These are phyloP conservation scores for Neurospora intermedia DNA, from an alignment of 495 filamentous ascomycete species.

Conservation along the genomic window DNA sequence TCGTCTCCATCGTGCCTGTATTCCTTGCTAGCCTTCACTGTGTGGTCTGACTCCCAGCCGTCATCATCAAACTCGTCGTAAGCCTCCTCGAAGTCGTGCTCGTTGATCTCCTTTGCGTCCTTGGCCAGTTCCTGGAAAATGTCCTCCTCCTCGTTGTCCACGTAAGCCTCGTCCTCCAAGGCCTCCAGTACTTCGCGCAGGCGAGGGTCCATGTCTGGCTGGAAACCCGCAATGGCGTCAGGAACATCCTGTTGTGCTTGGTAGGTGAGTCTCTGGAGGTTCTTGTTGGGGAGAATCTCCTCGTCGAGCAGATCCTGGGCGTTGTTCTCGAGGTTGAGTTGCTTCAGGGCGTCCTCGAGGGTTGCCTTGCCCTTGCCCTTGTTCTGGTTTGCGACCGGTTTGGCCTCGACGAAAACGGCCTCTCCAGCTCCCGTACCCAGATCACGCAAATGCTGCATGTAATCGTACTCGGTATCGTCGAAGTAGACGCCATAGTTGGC, in stretches of 20 bases:
- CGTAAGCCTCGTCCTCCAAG: slow-evolving; percentile 90
- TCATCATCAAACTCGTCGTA: slow-evolving; percentile 44
- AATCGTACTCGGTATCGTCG: slow-evolving; percentile 87
- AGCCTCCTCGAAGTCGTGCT: slow-evolving; percentile 43
- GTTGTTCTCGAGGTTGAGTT: slow-evolving; percentile 48
- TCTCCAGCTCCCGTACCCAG: slow-evolving; percentile 48
- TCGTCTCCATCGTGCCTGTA: slow-evolving; percentile 27
- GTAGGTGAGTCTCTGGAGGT: slow-evolving; percentile 63
- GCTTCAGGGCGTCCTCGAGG: slow-evolving; percentile 72
- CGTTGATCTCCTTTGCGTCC: slow-evolving; percentile 51
- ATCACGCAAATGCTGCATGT: slow-evolving; percentile 99
- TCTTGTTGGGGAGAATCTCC: slow-evolving; percentile 60
- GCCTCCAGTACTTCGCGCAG: slow-evolving; percentile 89
- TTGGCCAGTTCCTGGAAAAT: slow-evolving; percentile 70
- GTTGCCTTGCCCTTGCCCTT: slow-evolving; percentile 55
- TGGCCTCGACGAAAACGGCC: slow-evolving; percentile 69
- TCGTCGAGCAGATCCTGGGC: slow-evolving; percentile 53
- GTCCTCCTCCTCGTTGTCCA: slow-evolving; percentile 75
- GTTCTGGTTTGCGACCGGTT: slow-evolving; percentile 48
- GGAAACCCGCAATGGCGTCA: slow-evolving; percentile 81
- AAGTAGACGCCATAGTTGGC: slow-evolving; percentile 85
- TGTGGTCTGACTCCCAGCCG: slow-evolving; percentile 92
- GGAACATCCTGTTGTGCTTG: slow-evolving; percentile 91
- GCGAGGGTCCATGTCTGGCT: slow-evolving; percentile 96
- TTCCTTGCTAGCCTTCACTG: slow-evolving; percentile 57